These are phyloP conservation scores for Trichoderma atrobrunneum DNA, from an alignment of 2,329 filamentous ascomycete species.

Conservation along the genomic window DNA sequence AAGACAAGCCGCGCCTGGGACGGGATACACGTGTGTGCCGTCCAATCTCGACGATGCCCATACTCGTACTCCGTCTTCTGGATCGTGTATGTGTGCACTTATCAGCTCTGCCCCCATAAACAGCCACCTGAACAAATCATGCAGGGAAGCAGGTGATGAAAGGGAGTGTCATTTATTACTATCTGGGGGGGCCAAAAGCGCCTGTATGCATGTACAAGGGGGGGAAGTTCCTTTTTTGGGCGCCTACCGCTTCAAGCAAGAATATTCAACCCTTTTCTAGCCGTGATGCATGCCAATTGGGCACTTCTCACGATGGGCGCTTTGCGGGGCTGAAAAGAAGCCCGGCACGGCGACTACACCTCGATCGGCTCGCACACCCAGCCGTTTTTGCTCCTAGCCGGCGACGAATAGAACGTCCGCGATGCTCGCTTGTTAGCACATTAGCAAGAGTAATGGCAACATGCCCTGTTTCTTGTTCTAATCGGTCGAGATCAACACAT, in stretches of 20 bases:
- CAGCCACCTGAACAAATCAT: slow-evolving; percentile 2
- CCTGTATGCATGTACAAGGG: slow-evolving; percentile 12
- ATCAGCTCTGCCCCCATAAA: neutral
- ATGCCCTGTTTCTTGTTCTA: neutral
- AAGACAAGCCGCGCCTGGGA: neutral
- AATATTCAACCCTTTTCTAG: neutral
- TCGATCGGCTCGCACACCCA: neutral
- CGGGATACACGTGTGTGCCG: neutral
- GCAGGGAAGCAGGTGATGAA: slow-evolving; percentile 12
- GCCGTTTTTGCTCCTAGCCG: neutral
- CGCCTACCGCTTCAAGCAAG: slow-evolving; percentile 10
- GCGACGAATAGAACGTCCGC: neutral
- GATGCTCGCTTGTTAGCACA: neutral
- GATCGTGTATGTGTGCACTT: neutral
- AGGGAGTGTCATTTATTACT: neutral
- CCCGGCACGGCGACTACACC: neutral
- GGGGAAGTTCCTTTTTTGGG: neutral
- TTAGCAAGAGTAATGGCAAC: neutral
- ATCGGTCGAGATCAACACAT: neutral
- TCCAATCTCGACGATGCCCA: neutral
- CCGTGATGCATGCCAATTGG: neutral
- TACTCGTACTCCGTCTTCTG: neutral
- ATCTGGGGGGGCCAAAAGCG: neutral
- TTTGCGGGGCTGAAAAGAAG: neutral
- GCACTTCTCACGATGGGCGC: neutral